A percentile compares a stretch with the other conserved stretches of the same genome.
Evolutionary conservation across 495 filamentous ascomycete genomes (phyloP).

Genomic region (Cryomyces minteri): DNA sequence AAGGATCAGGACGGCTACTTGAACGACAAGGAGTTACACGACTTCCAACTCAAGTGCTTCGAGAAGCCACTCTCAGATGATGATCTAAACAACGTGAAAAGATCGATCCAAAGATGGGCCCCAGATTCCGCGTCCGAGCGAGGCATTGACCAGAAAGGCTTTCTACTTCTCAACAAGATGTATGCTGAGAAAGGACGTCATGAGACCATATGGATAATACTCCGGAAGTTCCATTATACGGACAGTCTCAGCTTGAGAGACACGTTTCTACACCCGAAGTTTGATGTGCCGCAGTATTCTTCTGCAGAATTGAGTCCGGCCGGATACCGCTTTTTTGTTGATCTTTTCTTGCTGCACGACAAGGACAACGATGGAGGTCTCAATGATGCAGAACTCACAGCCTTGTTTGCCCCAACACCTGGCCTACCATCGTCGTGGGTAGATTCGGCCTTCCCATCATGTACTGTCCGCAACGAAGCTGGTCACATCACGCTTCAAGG

Average conservation of each 20-base stretch:
- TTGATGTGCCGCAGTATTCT: slow-evolving; percentile 78
- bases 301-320: slow-evolving; percentile 89
- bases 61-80: slow-evolving; percentile 59
- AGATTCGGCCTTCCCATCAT: slow-evolving; percentile 75
- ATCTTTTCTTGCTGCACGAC: slow-evolving; percentile 85
- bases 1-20: slow-evolving; percentile 91
- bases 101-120: slow-evolving; percentile 49
- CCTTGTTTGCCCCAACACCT: slow-evolving; percentile 84
- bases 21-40: slow-evolving; percentile 74
- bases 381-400: slow-evolving; percentile 63
- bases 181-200: slow-evolving; percentile 96
- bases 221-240: slow-evolving; percentile 92
- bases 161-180: slow-evolving; percentile 79
- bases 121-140: slow-evolving; percentile 43
- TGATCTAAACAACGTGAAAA: slow-evolving; percentile 78
- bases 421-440: slow-evolving; percentile 74
- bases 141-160: slow-evolving; percentile 66
- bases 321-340: slow-evolving; percentile 94
- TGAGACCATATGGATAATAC: slow-evolving; percentile 92
- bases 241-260: slow-evolving; percentile 83
- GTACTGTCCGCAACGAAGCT: slow-evolving; percentile 85
- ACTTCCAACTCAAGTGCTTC: slow-evolving; percentile 84
- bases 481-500: slow-evolving; percentile 92
- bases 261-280: slow-evolving; percentile 78
- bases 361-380: slow-evolving; percentile 95